Evolutionary conservation across 805 yeast genomes (phyloP), one percentile per base, ranked within the genome.

Genomic region (Peterozyma xylosa): DNA sequence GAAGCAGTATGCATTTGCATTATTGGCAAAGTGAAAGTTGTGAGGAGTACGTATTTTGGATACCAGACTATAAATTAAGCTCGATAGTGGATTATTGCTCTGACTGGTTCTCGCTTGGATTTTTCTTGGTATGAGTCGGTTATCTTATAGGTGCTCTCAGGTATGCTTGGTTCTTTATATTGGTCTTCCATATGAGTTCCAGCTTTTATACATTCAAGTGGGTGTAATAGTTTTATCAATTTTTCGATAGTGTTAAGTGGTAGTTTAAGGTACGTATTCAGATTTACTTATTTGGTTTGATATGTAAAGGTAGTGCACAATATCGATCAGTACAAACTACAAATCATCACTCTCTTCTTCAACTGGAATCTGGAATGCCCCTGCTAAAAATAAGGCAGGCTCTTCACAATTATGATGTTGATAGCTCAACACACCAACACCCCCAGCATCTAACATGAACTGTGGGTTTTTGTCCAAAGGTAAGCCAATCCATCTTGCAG

Each of bases 371-470:
- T 70, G 68, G 53, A 87, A 88, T 0, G 95, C 91, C 39, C 96
- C 95, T 2, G 96, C 85, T 47, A 91, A 70, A 41, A 72, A 77
- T 45, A 91, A 60, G 0, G 96, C 96, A 3, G 97, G 97, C 64
- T 91, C 97, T 34, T 82, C 73, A 45, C 86, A 73, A 59, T 73
- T 80, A 57, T 82, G 80, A 61, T 90, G 98, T 55, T 87, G 95
- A 62, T 90, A 90, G 50, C 93, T 80, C 57, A 91, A 69, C 2
- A 89, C 96, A 48, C 96, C 96, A 36, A 88, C 86, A 37, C 96
- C 97, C 50, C 97, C 96, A 27, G 98, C 96, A 59, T 91, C 96
- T 52, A 91, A 68, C 60, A 91, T 68, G 61, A 89, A 81, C 52
- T 82, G 78, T 9, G 96, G 96, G 59, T 90, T 86, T 39, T 59